Percentiles rank a stretch among this genome's conserved stretches.
These are phyloP conservation scores for Aspergillus vadensis DNA, from an alignment of 2,329 filamentous ascomycete species.

Conservation along the genomic window DNA sequence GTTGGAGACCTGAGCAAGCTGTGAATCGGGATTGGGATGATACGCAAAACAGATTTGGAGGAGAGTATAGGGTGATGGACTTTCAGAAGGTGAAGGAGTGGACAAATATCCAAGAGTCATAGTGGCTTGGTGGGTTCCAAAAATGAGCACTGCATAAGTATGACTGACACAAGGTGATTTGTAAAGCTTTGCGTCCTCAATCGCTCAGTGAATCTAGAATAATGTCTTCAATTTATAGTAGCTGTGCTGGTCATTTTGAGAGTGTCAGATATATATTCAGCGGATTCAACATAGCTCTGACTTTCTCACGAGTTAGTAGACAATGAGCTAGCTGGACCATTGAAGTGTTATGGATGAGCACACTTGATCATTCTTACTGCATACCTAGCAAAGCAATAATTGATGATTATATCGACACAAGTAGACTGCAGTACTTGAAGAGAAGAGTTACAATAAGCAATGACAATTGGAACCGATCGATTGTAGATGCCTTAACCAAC, in stretches of 20 bases:
- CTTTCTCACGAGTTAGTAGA: too few species aligned
- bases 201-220: neutral
- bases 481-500: neutral
- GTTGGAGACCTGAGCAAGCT: slow-evolving; percentile 56
- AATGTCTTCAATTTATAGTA: too few species aligned
- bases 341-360: too few species aligned
- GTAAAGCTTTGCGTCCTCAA: too few species aligned
- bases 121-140: neutral
- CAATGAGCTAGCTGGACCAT: too few species aligned
- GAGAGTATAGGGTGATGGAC: slow-evolving; percentile 52
- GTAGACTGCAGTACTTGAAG: neutral
- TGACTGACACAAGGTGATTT: too few species aligned
- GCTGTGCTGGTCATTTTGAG: too few species aligned
- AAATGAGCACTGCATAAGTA: neutral
- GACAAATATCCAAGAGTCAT: slow-evolving; percentile 31
- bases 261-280: too few species aligned
- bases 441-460: neutral
- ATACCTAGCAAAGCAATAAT: neutral
- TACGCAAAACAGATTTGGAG: slow-evolving; percentile 51
- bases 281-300: too few species aligned
- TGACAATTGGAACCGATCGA: too few species aligned
- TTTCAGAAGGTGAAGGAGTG: slow-evolving; percentile 47
- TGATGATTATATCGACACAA: too few species aligned
- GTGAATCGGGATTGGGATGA: slow-evolving; percentile 49
- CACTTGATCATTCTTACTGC: too few species aligned